Base-by-base conservation (phyloP, 1,139 yeast species). In the Yamadazyma triangularis region DNA sequence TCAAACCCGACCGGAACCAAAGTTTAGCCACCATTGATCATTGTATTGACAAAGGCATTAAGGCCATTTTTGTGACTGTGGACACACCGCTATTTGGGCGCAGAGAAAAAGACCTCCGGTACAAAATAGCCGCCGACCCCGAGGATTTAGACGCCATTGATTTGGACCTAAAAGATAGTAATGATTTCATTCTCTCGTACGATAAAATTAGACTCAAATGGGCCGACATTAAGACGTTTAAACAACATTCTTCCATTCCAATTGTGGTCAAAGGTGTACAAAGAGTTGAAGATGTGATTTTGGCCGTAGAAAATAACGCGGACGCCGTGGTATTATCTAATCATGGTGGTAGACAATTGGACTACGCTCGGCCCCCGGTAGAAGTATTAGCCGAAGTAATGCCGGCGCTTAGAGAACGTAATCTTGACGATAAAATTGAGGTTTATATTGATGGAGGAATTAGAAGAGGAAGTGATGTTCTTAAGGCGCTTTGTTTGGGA, bases 281-380 rank as follows among this genome's bases (percentile, higher is more conserved):
- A 38, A 50, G 70, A n/a, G 64, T 58, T 18, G 77, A 71, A 35
- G 78, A 73, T 40, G 70, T 68, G 8, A 47, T 67, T 12, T 44
- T 52, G 30, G 77, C 78, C 0, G 57, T 65, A 3, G 62, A 64
- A 32, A 48, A 60, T 36, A 61, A 64, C 4, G 63, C 65, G 23
- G 62, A 64, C 24, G 78, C 73, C 8, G 66, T 70, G 13, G 60
- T 71, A 6, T 50, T 72, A 15, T 70, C 77, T 5, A 72, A 72
- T 40, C 77, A 71, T 42, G 77, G 77, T 13, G 78, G 77, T 13
- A 55, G 77, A 32, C 74, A 71, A 33, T 48, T 72, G 35, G 77
- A 72, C 32, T 64, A 56, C 22, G 54, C 73, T 3, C 57, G 62
- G 31, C 60, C 76, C 0, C 65, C 77, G 2, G 50, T 71, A 26